phyloP scores from a whole-genome alignment of 345 rosid species.

The Bretschneidera sinensis region DNA sequence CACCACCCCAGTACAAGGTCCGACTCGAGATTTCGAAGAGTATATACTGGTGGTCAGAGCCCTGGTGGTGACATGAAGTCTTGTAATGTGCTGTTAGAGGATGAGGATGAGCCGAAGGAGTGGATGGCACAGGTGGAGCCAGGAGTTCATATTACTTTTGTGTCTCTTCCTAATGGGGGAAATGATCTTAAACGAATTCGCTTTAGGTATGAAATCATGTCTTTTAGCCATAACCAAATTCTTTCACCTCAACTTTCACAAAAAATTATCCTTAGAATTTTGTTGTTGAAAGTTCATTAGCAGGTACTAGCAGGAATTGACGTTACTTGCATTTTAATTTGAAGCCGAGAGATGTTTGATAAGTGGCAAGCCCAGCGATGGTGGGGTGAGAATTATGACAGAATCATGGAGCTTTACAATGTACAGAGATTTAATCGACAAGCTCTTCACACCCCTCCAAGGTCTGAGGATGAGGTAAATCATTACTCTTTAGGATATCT shows the following conservation, averaged over 20 bases:
- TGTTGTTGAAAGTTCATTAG: neutral
- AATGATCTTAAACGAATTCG: conserved; percentile 94
- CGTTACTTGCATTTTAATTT: conserved; percentile 22
- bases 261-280: neutral
- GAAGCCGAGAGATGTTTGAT: conserved; percentile 94
- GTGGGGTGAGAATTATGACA: conserved; percentile 97
- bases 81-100: conserved; percentile 67
- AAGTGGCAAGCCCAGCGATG: conserved; percentile 98
- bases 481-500: neutral
- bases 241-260: neutral
- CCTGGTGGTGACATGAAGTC: conserved; percentile 49
- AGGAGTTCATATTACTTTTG: conserved; percentile 92
- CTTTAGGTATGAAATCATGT: conserved; percentile 63
- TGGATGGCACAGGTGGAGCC: conserved; percentile 99
- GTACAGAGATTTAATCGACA: conserved; percentile 95
- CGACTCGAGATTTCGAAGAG: conserved; percentile 46
- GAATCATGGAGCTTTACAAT: conserved; percentile 94
- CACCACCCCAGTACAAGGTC: conserved; percentile 35
- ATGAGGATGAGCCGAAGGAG: conserved; percentile 79
- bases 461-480: conserved; percentile 85
- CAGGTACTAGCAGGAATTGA: conserved; percentile 12
- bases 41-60: conserved; percentile 40
- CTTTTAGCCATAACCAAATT: no score
- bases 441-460: conserved; percentile 81
- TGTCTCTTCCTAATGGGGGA: conserved; percentile 86